These are phyloP conservation scores for Cardamine resedifolia DNA, from an alignment of 345 rosid genomes.

Conservation along the genomic window DNA sequence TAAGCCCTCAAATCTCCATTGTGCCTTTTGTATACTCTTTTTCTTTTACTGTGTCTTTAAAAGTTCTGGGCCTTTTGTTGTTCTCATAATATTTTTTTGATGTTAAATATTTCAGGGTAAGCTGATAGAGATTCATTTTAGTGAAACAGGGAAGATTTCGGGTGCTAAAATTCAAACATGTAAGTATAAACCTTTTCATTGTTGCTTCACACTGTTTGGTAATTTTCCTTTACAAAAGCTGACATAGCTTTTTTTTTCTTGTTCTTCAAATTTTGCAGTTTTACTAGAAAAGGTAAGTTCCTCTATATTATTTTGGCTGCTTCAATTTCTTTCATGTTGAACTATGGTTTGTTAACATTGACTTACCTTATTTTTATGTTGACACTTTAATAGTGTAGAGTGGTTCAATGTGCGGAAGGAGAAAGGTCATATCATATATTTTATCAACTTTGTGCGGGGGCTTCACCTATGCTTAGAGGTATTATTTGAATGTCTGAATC, in stretches of 20 bases:
- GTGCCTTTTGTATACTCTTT: neutral
- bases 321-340: constrained; percentile 13
- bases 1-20: constrained; percentile 43
- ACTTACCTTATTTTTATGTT: constrained; percentile 4
- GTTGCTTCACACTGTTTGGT: neutral
- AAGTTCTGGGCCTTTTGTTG: neutral
- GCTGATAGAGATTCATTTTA: constrained; percentile 93
- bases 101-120: constrained; percentile 55
- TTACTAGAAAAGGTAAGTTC: constrained; percentile 73
- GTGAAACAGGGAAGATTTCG: constrained; percentile 94
- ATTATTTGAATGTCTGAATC: constrained; percentile 10
- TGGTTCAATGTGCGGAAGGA: constrained; percentile 88
- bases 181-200: constrained; percentile 21
- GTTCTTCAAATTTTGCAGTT: constrained; percentile 26
- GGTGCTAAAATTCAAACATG: constrained; percentile 95
- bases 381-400: constrained; percentile 74
- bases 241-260: neutral
- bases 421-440: constrained; percentile 99
- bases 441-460: constrained; percentile 98
- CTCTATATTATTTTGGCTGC: constrained; percentile 3
- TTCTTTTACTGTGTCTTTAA: neutral
- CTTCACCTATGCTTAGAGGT: constrained; percentile 75
- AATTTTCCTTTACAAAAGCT: neutral
- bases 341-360: constrained; percentile 33
- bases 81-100: constrained; percentile 4